phyloP scores from a whole-genome alignment of 495 filamentous ascomycete genomes.

The Penicillium crystallinum region DNA sequence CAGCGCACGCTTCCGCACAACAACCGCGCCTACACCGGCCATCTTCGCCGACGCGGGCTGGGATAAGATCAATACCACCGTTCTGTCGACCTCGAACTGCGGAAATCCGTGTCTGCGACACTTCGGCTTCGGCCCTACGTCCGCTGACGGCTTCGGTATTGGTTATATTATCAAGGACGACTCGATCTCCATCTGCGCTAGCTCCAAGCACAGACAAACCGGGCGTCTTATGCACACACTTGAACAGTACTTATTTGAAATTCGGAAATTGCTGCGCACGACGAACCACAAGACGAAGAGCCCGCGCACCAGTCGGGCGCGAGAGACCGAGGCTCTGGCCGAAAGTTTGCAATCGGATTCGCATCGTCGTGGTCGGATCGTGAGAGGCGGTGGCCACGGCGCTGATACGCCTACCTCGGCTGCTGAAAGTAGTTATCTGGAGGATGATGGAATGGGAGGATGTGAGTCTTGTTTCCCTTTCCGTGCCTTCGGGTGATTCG shows the following conservation, averaged over 20 bases:
- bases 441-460: constrained; percentile 86
- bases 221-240: constrained; percentile 82
- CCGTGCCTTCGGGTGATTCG: constrained; percentile 7
- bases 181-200: constrained; percentile 83
- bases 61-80: constrained; percentile 92
- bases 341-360: constrained; percentile 38
- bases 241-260: constrained; percentile 84
- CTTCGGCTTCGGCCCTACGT: constrained; percentile 94
- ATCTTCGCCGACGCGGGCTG: constrained; percentile 87
- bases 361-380: constrained; percentile 40
- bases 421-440: constrained; percentile 60
- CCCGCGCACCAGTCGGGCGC: constrained; percentile 53
- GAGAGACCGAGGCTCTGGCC: constrained; percentile 59
- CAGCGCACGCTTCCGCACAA: constrained; percentile 29
- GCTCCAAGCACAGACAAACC: constrained; percentile 88
- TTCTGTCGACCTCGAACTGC: constrained; percentile 96
- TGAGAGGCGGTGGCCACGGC: constrained; percentile 31
- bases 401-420: constrained; percentile 54
- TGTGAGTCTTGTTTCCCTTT: constrained; percentile 57
- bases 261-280: constrained; percentile 72
- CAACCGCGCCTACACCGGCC: constrained; percentile 53
- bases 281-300: constrained; percentile 53
- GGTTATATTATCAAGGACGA: constrained; percentile 99
- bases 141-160: constrained; percentile 92
- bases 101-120: constrained; percentile 95